Evolutionary conservation across 1,284 basidiomycete genomes (phyloP).

Genomic region (Leccinum pachyderme): DNA sequence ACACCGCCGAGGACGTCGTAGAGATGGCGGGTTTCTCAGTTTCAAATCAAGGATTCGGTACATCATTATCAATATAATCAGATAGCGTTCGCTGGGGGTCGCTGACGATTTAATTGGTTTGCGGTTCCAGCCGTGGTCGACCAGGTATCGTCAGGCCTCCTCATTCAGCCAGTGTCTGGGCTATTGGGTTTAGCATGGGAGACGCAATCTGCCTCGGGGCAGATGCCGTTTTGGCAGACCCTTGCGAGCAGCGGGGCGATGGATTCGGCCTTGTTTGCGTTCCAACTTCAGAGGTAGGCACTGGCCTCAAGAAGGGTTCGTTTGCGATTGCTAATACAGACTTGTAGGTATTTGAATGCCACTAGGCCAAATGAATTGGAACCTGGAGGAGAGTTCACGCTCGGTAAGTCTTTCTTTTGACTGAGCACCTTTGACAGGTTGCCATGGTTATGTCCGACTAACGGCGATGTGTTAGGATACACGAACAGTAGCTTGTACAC

Average conservation of each 20-base stretch:
- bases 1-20: conserved; percentile 39
- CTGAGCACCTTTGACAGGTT: not conserved
- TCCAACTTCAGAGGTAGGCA: conserved; percentile 37
- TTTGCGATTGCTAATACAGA: not conserved
- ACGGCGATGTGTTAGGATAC: conserved; percentile 34
- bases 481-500: conserved; percentile 40
- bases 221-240: conserved; percentile 46
- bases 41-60: conserved; percentile 41
- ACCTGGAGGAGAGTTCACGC: conserved; percentile 30
- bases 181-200: conserved; percentile 30
- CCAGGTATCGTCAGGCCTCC: conserved; percentile 7
- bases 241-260: conserved; percentile 38
- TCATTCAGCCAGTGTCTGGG: conserved; percentile 27
- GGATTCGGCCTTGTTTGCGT: conserved; percentile 36
- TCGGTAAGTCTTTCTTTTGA: conserved; percentile 20
- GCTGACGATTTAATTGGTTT: not conserved
- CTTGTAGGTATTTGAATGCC: conserved; percentile 28
- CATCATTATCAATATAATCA: conserved; percentile 15
- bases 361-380: conserved; percentile 21
- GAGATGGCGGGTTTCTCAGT: conserved; percentile 46
- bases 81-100: not conserved
- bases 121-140: conserved; percentile 24
- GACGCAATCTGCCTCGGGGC: conserved; percentile 27
- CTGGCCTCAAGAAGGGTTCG: not conserved
- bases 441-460: not conserved